A percentile compares a stretch with the other conserved stretches of the same genome.
phyloP scores from a whole-genome alignment of 805 yeast species.

The Zygosaccharomyces bailii region DNA sequence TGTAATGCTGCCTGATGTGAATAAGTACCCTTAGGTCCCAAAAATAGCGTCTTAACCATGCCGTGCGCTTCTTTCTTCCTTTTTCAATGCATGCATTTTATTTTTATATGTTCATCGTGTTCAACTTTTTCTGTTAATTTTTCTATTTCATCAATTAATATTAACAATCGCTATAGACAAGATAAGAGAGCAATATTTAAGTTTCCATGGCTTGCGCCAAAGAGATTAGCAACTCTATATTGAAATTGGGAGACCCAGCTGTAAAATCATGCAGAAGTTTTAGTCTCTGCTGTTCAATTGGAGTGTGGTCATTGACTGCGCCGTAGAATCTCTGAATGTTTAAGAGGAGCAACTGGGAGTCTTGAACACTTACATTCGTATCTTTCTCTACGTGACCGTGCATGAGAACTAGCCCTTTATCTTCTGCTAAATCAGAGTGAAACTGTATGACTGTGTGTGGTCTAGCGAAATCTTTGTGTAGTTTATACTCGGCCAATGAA shows the following conservation, averaged over 20 bases:
- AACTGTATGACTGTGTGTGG: slow-evolving; percentile 91
- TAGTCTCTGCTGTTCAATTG: slow-evolving; percentile 47
- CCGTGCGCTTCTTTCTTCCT: slow-evolving; percentile 1
- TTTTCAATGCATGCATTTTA: neutral
- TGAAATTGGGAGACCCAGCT: slow-evolving; percentile 61
- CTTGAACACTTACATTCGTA: slow-evolving; percentile 60
- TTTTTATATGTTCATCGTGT: neutral
- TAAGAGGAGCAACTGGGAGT: slow-evolving; percentile 72
- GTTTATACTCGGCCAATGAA: slow-evolving; percentile 84
- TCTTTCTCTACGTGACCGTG: slow-evolving; percentile 80
- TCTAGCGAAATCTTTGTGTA: slow-evolving; percentile 86
- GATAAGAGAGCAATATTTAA: slow-evolving; percentile 9
- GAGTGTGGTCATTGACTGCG: slow-evolving; percentile 48
- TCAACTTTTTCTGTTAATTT: neutral
- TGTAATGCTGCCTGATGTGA: slow-evolving; percentile 79
- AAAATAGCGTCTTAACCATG: slow-evolving; percentile 53
- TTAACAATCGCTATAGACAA: slow-evolving; percentile 8
- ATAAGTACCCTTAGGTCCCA: slow-evolving; percentile 92
- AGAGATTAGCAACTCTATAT: slow-evolving; percentile 60
- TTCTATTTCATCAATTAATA: neutral
- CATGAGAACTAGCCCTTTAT: slow-evolving; percentile 70
- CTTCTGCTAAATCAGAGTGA: slow-evolving; percentile 68
- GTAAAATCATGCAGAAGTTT: slow-evolving; percentile 66
- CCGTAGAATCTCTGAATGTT: slow-evolving; percentile 84
- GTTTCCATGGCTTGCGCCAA: slow-evolving; percentile 71